A percentile compares a stretch with the other conserved stretches of the same genome.
Conservation (phyloP, 2,329 filamentous ascomycete species). For the Neophaeococcomyces mojaviensis region DNA sequence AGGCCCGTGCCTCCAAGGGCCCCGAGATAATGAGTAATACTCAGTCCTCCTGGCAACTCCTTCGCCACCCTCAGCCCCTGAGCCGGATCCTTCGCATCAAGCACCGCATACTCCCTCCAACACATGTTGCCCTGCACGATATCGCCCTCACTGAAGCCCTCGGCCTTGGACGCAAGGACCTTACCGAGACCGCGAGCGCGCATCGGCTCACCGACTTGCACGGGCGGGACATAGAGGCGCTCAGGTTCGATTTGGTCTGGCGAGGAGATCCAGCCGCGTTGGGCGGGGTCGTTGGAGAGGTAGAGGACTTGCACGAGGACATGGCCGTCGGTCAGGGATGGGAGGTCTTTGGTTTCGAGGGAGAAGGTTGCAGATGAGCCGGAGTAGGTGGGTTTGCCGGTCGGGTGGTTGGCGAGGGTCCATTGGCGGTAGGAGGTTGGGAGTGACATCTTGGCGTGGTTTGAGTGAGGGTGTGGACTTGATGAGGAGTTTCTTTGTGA, state of each 20-base stretch:
- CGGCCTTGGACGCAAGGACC: conserved; percentile 31
- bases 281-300: conserved; percentile 48
- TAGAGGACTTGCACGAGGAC: conserved; percentile 41
- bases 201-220: conserved; percentile 36
- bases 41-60: conserved; percentile 18
- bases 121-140: conserved; percentile 27
- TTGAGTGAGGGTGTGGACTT: too few relatives aligned
- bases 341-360: conserved; percentile 13
- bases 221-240: conserved; percentile 41
- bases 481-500: too few relatives aligned
- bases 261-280: conserved; percentile 43
- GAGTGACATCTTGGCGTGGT: background rate
- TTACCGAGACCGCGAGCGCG: conserved; percentile 29
- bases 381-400: conserved; percentile 13
- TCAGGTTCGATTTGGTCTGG: conserved; percentile 19
- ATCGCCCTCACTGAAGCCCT: conserved; percentile 28
- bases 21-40: conserved; percentile 36
- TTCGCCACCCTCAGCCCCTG: conserved; percentile 22
- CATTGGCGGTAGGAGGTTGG: conserved; percentile 16
- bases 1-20: conserved; percentile 39
- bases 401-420: conserved; percentile 15
- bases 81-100: conserved; percentile 26
- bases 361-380: conserved; percentile 14
- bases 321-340: conserved; percentile 30
- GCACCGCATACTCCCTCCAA: conserved; percentile 38